Base-by-base conservation (phyloP, 106 monocot species). In the Phalaenopsis aphrodite region DNA sequence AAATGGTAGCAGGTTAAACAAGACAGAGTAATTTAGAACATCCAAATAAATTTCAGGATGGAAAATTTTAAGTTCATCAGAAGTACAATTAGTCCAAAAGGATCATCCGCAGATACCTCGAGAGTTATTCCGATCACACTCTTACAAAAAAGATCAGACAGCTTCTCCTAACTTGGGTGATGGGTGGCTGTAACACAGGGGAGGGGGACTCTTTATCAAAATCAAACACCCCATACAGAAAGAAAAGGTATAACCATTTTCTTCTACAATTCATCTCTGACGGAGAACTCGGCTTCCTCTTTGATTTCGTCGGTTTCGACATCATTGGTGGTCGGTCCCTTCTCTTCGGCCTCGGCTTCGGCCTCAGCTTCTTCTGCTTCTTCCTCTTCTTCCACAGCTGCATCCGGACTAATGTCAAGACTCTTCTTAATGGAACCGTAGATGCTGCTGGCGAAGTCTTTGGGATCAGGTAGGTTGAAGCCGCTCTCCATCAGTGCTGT, bases 401-500 rank as follows among this genome's bases (percentile, higher is more conserved):
- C 94, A 56, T 90, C 95, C 11, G 86, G 87, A 56, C 87, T 91
- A 52, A 99, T 89, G 68, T 91, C 79, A 11, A 99, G 87, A 66
- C 93, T 93, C 21, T 84, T 61, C 75, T 93, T 93, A 36, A 99
- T 92, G 0, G 98, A 87, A 30, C 79, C 83, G 77, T 99, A 99
- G 41, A 99, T 95, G 75, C 90, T 85, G 8, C 80, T 83, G 37
- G 98, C 98, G 55, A 95, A 99, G 18, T 95, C 95, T 73, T 99
- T 91, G 0, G 98, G 98, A 83, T 99, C 93, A 5, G 75, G 73
- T 14, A 95, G 82, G 73, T 81, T 79, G 81, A 99, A 99, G 24
- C 98, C 98, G 55, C 98, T 99, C 89, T 99, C 98, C 98, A 99
- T 93, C 45, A 99, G 84, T 9, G 98, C 98, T 0, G 98, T 99